Evolutionary conservation across 2,329 filamentous ascomycete species (phyloP), one percentile per base, ranked within the genome.

Genomic region (Fusarium kyushuense): DNA sequence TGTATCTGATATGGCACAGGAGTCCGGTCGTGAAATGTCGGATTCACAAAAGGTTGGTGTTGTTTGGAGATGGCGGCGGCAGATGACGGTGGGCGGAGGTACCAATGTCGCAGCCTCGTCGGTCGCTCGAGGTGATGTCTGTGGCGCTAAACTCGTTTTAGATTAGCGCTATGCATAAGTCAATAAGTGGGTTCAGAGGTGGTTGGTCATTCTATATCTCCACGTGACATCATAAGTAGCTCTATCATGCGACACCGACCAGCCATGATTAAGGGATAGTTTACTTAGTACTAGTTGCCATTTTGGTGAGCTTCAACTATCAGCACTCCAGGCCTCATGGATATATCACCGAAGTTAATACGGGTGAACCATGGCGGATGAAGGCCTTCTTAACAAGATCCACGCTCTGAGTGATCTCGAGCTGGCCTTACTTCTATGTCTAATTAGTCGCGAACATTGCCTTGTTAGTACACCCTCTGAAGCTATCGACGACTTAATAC

Each of bases 331-430:
- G 59, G 64, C 74, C 61, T 74, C 58, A 77, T 77, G 76, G 75
- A 75, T 65, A 54, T 45, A 36, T 48, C 53, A 38, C 30, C 53
- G 58, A 74, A 62, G 54, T 47, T 46, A 49, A 54, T 49, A 64
- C 59, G 69, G 68, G 69, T 72, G 65, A 63, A 74, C 64, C 74
- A 92, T 91, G 89, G 88, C 86, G 78, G 83, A 87, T 81, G 83
- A 86, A 74, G 79, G 80, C 58, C 83, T 94, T 65, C 82, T 90
- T 64, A 83, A 87, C 67, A 91, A 90, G 78, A 87, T 96, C 72
- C 91, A 94, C 75, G 86, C 88, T 71, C 84, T 98, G 67, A 92
- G 90, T 74, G 94, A 97, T 81, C 85, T 97, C 40, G 94, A 97
- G 80, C 87, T 98, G 62, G 96, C 95, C 25, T 82, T 92, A 16